A percentile compares a stretch with the other conserved stretches of the same genome.
Conservation (phyloP, 495 filamentous ascomycete species). For the Aspergillus leporis region DNA sequence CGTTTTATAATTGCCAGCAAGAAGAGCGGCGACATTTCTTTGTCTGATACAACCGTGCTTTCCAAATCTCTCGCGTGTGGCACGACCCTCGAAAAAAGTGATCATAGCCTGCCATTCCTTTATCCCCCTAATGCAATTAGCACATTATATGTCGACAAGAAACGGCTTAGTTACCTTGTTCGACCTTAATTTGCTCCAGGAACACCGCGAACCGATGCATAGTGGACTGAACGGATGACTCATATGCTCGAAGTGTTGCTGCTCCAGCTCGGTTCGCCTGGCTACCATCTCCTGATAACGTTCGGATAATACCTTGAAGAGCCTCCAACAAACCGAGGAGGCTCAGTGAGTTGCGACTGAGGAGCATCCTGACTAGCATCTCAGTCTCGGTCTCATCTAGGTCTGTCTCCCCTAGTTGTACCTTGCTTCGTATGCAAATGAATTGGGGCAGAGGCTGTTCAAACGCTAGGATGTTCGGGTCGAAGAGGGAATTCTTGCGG, state of each 20-base stretch:
- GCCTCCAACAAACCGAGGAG: constrained; percentile 29
- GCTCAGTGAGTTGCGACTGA: constrained; percentile 26
- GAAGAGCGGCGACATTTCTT: neutral
- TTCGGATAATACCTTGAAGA: constrained; percentile 17
- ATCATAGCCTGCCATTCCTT: neutral
- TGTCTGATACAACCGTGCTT: neutral
- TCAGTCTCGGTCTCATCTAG: constrained; percentile 31
- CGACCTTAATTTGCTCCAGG: constrained; percentile 28
- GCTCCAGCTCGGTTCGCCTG: constrained; percentile 17
- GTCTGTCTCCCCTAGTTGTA: constrained; percentile 31
- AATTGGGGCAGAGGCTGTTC: constrained; percentile 26
- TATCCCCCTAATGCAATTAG: constrained; percentile 6
- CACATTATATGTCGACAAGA: neutral
- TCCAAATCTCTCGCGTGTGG: neutral
- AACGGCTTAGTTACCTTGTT: constrained; percentile 11
- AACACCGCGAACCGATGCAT: constrained; percentile 28
- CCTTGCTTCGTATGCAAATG: constrained; percentile 35
- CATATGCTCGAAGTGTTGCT: constrained; percentile 21
- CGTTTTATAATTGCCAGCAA: too few relatives aligned
- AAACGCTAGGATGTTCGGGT: constrained; percentile 23
- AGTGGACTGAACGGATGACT: constrained; percentile 25
- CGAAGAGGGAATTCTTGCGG: constrained; percentile 27
- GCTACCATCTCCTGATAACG: constrained; percentile 16
- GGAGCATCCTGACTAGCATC: constrained; percentile 29
- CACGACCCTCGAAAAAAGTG: neutral